Percentiles rank a stretch among this genome's conserved stretches.
Conservation (phyloP, 2,329 filamentous ascomycete species). For the Exserohilum turcica region DNA sequence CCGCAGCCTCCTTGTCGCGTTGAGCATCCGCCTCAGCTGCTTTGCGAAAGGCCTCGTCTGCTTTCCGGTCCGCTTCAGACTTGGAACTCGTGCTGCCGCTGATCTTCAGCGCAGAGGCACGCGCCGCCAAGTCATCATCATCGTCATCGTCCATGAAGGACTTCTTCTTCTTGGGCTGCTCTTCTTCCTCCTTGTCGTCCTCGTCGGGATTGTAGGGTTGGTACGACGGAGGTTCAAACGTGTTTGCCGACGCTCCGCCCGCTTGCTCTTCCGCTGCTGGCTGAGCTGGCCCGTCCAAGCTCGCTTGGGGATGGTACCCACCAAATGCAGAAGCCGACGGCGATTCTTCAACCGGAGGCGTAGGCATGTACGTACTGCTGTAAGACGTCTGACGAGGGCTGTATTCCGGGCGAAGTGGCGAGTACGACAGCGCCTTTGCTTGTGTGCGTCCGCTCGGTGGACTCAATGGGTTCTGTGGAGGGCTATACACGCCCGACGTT, state of each 20-base stretch:
- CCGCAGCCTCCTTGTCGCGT: constrained; percentile 53
- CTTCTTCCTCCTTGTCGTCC: constrained; percentile 53
- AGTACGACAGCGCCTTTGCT: constrained; percentile 39
- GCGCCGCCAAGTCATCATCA: constrained; percentile 65
- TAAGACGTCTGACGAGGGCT: constrained; percentile 32
- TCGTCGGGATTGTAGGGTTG: constrained; percentile 58
- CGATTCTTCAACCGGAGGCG: constrained; percentile 29
- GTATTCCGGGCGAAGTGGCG: constrained; percentile 38
- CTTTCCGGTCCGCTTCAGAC: constrained; percentile 67
- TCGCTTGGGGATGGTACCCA: constrained; percentile 34
- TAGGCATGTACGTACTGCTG: constrained; percentile 38
- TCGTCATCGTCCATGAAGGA: constrained; percentile 83
- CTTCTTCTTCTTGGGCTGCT: constrained; percentile 64
- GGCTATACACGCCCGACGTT: constrained; percentile 36
- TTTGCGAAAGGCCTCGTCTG: constrained; percentile 82
- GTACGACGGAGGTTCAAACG: constrained; percentile 47
- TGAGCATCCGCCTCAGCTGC: constrained; percentile 76
- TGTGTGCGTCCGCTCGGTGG: constrained; percentile 31
- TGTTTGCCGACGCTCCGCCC: constrained; percentile 33
- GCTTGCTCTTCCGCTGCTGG: constrained; percentile 16
- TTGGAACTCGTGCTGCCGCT: constrained; percentile 24
- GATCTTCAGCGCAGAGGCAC: constrained; percentile 57
- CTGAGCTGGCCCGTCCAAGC: constrained; percentile 28
- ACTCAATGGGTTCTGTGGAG: constrained; percentile 38
- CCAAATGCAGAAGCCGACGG: constrained; percentile 31